Base-by-base conservation (phyloP, 1,284 basidiomycete genomes). In the Cryptococcus deneoformans region DNA sequence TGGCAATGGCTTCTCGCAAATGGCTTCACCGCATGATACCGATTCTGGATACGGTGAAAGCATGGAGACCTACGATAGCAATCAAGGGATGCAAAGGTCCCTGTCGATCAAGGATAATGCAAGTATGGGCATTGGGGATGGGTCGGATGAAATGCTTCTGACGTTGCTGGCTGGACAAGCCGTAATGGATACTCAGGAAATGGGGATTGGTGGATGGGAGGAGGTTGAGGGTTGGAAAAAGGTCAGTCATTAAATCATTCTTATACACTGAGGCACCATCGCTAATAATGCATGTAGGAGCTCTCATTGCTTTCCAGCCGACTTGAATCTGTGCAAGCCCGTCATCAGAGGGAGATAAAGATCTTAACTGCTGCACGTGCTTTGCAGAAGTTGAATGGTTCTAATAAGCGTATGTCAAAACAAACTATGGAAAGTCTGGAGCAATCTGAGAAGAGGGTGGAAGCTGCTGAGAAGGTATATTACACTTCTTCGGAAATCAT, bases 131-230 rank as follows among this genome's bases (percentile, higher is more conserved):
- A 53, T 64, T 24, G 64, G 56, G 10, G 62, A 59, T n/a, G 70
- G 70, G 1, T 67, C 68, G 37, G 90, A 92, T 67, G 89, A 91
- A 66, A 82, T 93, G 54, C 81, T 92, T 58, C 83, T 92, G 71
- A 87, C 87, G 67, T 81, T 95, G 43, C 79, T 93, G 54, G 88
- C 91, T 37, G 90, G 89, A 58, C 90, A 94, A 77, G 92, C 91
- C 3, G 84, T 90, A 36, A 85, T 79, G 29, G 76, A 77, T 67
- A 89, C 88, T 67, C 83, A 88, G 35, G 83, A 83, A 47, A 87
- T 85, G 68, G 83, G 87, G 52, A 85, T 92, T 24, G 80, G 90
- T 47, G 84, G 81, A 63, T 86, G 89, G 55, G 92, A 95, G 65
- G 88, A 92, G 67, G 87, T 92, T n/a, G 92, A 94, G 63, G 87